phyloP scores from a whole-genome alignment of 2,329 filamentous ascomycete genomes.

The Paracorniculantispora psalliotae region DNA sequence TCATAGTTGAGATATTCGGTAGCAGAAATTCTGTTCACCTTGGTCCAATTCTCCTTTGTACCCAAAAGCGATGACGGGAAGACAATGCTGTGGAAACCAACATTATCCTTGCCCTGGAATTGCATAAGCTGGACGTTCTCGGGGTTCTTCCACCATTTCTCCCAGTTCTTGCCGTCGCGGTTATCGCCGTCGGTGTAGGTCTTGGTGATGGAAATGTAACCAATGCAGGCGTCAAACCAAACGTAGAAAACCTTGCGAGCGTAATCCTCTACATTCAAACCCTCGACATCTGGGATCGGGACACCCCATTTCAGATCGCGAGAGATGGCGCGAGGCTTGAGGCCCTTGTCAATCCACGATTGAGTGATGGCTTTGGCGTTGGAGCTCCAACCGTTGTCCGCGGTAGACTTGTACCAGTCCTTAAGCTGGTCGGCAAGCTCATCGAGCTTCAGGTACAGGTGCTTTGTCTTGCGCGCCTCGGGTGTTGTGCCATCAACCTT shows the following conservation, averaged over 20 bases:
- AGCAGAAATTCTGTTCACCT: constrained; percentile 80
- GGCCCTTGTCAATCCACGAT: constrained; percentile 75
- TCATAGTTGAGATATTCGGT: constrained; percentile 87
- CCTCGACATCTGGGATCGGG: constrained; percentile 46
- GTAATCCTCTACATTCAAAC: constrained; percentile 50
- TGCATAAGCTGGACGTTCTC: constrained; percentile 86
- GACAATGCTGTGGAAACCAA: constrained; percentile 75
- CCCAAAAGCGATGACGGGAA: constrained; percentile 86
- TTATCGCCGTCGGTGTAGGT: constrained; percentile 65
- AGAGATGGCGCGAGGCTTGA: constrained; percentile 84
- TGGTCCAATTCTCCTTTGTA: constrained; percentile 81
- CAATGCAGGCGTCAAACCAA: constrained; percentile 89
- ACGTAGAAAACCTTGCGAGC: constrained; percentile 77
- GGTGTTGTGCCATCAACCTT: constrained; percentile 85
- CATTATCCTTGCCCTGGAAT: constrained; percentile 77
- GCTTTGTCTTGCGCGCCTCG: constrained; percentile 76
- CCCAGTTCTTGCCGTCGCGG: constrained; percentile 62
- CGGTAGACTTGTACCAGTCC: constrained; percentile 70
- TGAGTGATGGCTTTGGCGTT: constrained; percentile 74
- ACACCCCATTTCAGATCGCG: constrained; percentile 88
- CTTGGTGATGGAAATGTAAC: constrained; percentile 91
- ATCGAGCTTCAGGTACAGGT: constrained; percentile 84
- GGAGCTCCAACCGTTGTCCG: constrained; percentile 71
- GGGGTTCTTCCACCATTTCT: constrained; percentile 90
- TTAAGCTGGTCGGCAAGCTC: constrained; percentile 73